phyloP scores from a whole-genome alignment of 495 filamentous ascomycete genomes.

The Talaromyces stipitatus region DNA sequence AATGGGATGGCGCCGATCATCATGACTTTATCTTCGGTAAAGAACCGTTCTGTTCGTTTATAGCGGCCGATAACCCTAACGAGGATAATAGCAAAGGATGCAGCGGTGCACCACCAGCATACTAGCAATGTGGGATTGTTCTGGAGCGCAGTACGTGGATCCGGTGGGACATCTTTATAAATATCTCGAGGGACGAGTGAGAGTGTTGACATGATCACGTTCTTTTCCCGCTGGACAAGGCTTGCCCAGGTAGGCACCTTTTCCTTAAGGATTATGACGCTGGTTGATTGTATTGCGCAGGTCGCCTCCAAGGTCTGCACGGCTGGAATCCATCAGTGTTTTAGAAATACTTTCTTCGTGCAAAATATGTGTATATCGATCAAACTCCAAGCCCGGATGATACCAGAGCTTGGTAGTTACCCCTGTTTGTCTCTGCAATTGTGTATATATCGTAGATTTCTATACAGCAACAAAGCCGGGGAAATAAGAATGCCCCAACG shows the following conservation, averaged over 20 bases:
- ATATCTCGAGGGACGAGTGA: not conserved
- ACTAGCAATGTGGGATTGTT: constrained; percentile 78
- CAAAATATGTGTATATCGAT: not conserved
- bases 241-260: not conserved
- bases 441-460: not conserved
- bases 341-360: not conserved
- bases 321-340: not conserved
- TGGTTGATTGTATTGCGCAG: not conserved
- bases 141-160: constrained; percentile 39
- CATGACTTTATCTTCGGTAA: constrained; percentile 82
- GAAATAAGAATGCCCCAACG: not conserved
- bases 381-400: not conserved
- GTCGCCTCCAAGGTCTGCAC: constrained; percentile 1
- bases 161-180: constrained; percentile 38
- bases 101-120: constrained; percentile 88
- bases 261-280: not conserved
- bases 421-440: not conserved
- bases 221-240: not conserved
- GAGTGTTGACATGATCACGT: not conserved
- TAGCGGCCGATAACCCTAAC: constrained; percentile 72
- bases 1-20: constrained; percentile 73
- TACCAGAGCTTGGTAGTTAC: not conserved
- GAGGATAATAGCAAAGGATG: constrained; percentile 73
- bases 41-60: constrained; percentile 71
- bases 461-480: not conserved